Conservation (phyloP, 352 stramenopile genomes). For the Pythium coloratum region DNA sequence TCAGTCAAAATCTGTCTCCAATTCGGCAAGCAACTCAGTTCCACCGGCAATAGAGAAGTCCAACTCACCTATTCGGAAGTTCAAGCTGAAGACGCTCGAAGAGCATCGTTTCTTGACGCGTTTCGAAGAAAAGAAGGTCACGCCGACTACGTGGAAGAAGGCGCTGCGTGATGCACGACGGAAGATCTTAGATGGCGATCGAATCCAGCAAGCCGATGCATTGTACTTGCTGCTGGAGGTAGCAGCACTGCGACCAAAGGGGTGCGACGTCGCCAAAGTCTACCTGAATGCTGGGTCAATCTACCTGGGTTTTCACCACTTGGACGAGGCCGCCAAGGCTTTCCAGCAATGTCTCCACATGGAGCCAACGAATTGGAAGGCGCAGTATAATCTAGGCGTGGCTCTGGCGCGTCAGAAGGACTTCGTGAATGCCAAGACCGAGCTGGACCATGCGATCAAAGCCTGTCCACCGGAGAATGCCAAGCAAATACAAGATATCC, state of each 20-base stretch:
- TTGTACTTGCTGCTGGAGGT: constrained; percentile 65
- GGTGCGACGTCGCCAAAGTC: constrained; percentile 33
- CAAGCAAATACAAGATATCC: constrained; percentile 22
- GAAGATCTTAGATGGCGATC: constrained; percentile 34
- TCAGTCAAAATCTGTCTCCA: not conserved
- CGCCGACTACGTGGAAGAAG: constrained; percentile 38
- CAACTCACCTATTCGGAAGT: not conserved
- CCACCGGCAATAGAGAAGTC: not conserved
- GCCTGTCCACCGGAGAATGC: not conserved
- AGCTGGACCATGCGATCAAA: constrained; percentile 38
- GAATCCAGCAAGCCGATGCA: constrained; percentile 39
- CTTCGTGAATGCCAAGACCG: constrained; percentile 46
- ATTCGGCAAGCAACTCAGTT: not conserved
- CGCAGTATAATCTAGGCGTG: constrained; percentile 52
- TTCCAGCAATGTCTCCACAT: constrained; percentile 50
- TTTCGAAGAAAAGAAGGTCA: constrained; percentile 52
- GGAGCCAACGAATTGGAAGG: constrained; percentile 41
- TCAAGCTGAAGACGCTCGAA: constrained; percentile 52
- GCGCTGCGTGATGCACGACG: constrained; percentile 30
- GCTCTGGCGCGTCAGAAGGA: constrained; percentile 42
- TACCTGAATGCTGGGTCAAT: constrained; percentile 58
- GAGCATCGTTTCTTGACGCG: constrained; percentile 55
- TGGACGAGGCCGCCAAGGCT: constrained; percentile 50
- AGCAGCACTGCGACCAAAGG: constrained; percentile 38
- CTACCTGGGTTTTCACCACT: constrained; percentile 51